Base-by-base conservation (phyloP, 257 asterid species). In the Solanum pennellii region DNA sequence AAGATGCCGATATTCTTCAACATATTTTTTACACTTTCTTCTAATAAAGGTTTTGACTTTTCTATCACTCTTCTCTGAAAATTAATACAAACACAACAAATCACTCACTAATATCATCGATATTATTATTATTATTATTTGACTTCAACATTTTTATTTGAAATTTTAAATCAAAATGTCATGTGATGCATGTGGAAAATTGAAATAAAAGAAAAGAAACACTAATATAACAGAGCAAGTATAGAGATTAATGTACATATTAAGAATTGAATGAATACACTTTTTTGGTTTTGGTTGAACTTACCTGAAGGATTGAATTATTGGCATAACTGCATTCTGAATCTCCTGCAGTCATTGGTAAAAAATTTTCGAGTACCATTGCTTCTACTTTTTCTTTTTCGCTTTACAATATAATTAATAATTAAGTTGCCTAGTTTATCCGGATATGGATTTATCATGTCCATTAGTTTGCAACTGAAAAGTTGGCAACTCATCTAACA, bases 281-380 rank as follows among this genome's bases (percentile, higher is more conserved):
- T 1, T 12, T 76, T 33, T 33, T 33, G 2, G 7, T 9, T 77
- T 77, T 73, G 27, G 33, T 41, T 69, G 60, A 37, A 89, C 39
- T 37, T 37, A 37, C 93, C 86, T 89, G 91, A 56, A 72, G 79
- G 62, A 27, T 44, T 31, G 93, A 91, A 23, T 91, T 91, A 33
- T 89, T 87, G 59, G 92, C 88, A 29, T 91, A 91, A 75, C 93
- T 90, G 79, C 82, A 85, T 73, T 83, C 85, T 85, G 88, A 92
- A 79, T 86, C 85, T 37, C 91, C 91, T 25, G 65, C 75, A 56
- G 87, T 90, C 92, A 90, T 90, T 21, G 44, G 85, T n/a, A 86
- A 27, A 65, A 88, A 47, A 42, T 60, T 86, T 31, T 89, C 79
- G 4, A 74, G 86, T 25, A 25, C 87, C 93, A 91, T 90, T 60